These are phyloP conservation scores for Debaryomyces castellii DNA, from an alignment of 805 yeast genomes.

Conservation along the genomic window DNA sequence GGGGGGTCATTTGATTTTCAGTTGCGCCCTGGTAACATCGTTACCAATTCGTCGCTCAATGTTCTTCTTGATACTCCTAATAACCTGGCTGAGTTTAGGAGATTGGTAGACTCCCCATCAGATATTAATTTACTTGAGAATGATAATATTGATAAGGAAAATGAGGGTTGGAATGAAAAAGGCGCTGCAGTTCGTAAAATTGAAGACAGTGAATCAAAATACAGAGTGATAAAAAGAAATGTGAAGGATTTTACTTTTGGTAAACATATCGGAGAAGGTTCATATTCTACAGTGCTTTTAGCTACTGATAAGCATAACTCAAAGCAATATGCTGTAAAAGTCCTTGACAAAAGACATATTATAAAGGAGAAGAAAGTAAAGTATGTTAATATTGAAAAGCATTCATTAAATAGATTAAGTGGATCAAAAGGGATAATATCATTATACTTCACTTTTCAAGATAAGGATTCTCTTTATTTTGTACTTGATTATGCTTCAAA, in stretches of 20 bases:
- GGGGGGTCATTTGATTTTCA: slow-evolving; percentile 33
- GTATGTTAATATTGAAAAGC: slow-evolving; percentile 80
- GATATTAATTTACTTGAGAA: background rate
- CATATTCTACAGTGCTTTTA: slow-evolving; percentile 44
- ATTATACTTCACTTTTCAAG: slow-evolving; percentile 77
- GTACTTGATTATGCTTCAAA: slow-evolving; percentile 77
- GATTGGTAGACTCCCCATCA: slow-evolving; percentile 13
- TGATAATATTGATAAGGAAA: slow-evolving; percentile 3
- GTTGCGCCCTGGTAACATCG: slow-evolving; percentile 17
- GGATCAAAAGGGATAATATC: slow-evolving; percentile 63
- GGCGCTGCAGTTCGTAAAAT: slow-evolving; percentile 35
- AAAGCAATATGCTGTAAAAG: slow-evolving; percentile 70
- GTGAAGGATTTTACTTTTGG: slow-evolving; percentile 44
- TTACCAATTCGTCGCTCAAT: slow-evolving; percentile 36
- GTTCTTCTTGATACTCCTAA: slow-evolving; percentile 33
- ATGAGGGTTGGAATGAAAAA: slow-evolving; percentile 30
- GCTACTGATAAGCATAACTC: slow-evolving; percentile 52
- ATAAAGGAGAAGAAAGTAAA: slow-evolving; percentile 81
- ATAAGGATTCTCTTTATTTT: slow-evolving; percentile 68
- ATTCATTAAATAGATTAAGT: slow-evolving; percentile 70
- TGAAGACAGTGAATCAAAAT: slow-evolving; percentile 12
- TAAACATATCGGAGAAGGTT: slow-evolving; percentile 43
- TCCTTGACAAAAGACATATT: slow-evolving; percentile 72
- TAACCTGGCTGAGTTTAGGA: slow-evolving; percentile 18
- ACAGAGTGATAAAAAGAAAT: slow-evolving; percentile 30